phyloP scores from a whole-genome alignment of 2,329 filamentous ascomycete species.

The Aureobasidium uvarum region DNA sequence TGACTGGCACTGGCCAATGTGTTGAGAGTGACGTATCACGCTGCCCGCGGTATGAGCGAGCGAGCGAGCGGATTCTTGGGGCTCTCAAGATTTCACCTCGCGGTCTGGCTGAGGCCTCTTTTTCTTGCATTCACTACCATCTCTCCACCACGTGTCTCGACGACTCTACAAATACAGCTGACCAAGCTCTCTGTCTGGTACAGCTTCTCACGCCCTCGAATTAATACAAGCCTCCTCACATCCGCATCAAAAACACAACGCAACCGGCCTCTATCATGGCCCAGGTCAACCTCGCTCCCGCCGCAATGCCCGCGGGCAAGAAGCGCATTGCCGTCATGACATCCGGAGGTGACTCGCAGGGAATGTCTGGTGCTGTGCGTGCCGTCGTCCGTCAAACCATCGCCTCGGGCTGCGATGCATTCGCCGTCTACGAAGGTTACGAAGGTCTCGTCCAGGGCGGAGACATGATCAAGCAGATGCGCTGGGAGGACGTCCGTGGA shows the following conservation, averaged over 20 bases:
- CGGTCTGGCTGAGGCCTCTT: slow-evolving; percentile 1
- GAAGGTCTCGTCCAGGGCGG: slow-evolving; percentile 90
- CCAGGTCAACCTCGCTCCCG: slow-evolving; percentile 26
- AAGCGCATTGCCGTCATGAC: slow-evolving; percentile 86
- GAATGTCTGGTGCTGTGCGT: slow-evolving; percentile 90
- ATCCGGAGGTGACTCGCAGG: slow-evolving; percentile 88
- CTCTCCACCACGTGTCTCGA: slow-evolving; percentile 22
- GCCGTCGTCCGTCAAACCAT: slow-evolving; percentile 91
- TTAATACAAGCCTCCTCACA: neutral
- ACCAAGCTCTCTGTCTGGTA: slow-evolving; percentile 16
- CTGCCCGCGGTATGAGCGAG: neutral
- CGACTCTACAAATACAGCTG: slow-evolving; percentile 6
- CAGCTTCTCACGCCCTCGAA: slow-evolving; percentile 10
- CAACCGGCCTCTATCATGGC: slow-evolving; percentile 25
- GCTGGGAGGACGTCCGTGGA: slow-evolving; percentile 91
- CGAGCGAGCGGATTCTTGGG: slow-evolving; percentile 7
- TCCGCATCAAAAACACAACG: slow-evolving; percentile 4
- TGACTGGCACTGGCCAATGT: slow-evolving; percentile 22
- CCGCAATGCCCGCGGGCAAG: slow-evolving; percentile 38
- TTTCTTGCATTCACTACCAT: slow-evolving; percentile 15
- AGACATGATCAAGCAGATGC: slow-evolving; percentile 80
- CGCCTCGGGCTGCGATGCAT: slow-evolving; percentile 60
- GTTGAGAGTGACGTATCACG: slow-evolving; percentile 22
- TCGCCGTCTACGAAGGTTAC: slow-evolving; percentile 78
- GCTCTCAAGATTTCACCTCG: slow-evolving; percentile 19